phyloP scores from a whole-genome alignment of 352 stramenopile species.

The Pythium sp. region DNA sequence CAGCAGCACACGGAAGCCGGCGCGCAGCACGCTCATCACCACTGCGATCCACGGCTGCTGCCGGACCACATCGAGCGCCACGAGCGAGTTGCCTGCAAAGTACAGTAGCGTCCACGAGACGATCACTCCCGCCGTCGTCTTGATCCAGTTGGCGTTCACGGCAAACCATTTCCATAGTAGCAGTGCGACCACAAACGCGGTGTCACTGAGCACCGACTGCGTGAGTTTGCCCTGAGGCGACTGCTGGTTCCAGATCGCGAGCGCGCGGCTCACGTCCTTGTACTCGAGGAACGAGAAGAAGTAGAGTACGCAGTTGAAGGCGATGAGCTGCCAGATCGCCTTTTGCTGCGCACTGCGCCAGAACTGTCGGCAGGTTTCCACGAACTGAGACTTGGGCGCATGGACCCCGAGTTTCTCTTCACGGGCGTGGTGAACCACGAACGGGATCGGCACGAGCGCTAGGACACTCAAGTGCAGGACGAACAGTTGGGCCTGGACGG shows the following conservation, averaged over 20 bases:
- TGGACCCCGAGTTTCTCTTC: conserved; percentile 14
- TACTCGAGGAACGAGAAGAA: conserved; percentile 39
- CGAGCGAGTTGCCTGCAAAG: conserved; percentile 17
- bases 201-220: conserved; percentile 23
- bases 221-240: conserved; percentile 8
- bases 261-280: conserved; percentile 15
- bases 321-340: conserved; percentile 46
- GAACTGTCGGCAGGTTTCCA: conserved; percentile 21
- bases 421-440: conserved; percentile 25
- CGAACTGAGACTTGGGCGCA: conserved; percentile 5
- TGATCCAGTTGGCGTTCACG: conserved; percentile 26
- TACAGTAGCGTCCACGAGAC: conserved; percentile 18
- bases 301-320: conserved; percentile 40
- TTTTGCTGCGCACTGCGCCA: conserved; percentile 30
- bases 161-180: conserved; percentile 23
- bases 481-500: conserved; percentile 18
- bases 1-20: conserved; percentile 25
- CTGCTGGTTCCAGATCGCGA: conserved; percentile 27
- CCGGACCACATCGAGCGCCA: conserved; percentile 23
- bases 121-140: conserved; percentile 16
- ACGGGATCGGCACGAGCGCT: conserved; percentile 30
- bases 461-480: conserved; percentile 30
- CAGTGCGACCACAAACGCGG: conserved; percentile 21
- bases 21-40: conserved; percentile 17
- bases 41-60: conserved; percentile 24